A percentile compares a stretch with the other conserved stretches of the same genome.
Conservation (phyloP, 1,139 yeast species). For the Geotrichum macrosporum region DNA sequence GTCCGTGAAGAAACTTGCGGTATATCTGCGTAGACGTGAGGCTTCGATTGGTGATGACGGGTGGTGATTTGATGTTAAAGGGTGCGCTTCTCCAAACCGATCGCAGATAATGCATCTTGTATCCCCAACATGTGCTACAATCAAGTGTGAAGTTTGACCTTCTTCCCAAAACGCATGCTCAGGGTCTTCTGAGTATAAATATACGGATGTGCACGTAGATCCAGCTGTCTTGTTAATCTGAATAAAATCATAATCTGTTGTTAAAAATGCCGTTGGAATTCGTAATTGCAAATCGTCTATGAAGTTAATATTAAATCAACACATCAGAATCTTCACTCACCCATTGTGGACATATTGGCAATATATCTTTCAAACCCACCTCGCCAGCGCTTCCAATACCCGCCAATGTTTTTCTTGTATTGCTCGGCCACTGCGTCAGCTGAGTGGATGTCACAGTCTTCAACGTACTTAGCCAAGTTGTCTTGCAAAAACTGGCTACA, state of each 20-base stretch:
- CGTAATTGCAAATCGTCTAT: slow-evolving; percentile 56
- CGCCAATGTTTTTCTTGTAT: slow-evolving; percentile 58
- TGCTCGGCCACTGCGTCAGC: slow-evolving; percentile 48
- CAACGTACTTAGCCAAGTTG: slow-evolving; percentile 55
- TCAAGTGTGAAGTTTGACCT: slow-evolving; percentile 60
- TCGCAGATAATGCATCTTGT: slow-evolving; percentile 68
- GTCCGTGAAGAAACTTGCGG: slow-evolving; percentile 76
- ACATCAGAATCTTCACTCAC: slow-evolving; percentile 1
- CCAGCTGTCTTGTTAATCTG: slow-evolving; percentile 49
- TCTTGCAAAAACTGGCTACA: slow-evolving; percentile 59
- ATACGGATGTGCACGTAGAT: slow-evolving; percentile 77
- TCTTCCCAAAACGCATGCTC: slow-evolving; percentile 65
- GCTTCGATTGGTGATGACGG: slow-evolving; percentile 81
- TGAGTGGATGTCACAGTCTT: slow-evolving; percentile 41
- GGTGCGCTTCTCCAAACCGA: slow-evolving; percentile 68
- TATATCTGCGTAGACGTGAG: slow-evolving; percentile 60
- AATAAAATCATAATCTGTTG: slow-evolving; percentile 51
- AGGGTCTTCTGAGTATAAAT: slow-evolving; percentile 46
- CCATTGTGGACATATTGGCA: slow-evolving; percentile 38
- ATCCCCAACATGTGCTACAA: slow-evolving; percentile 93
- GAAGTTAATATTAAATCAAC: not conserved
- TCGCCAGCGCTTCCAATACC: slow-evolving; percentile 83
- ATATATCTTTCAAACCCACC: slow-evolving; percentile 48
- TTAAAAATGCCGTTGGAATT: slow-evolving; percentile 57
- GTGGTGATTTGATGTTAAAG: slow-evolving; percentile 77